Evolutionary conservation across 2,329 filamentous ascomycete genomes (phyloP), one percentile per base, ranked within the genome.

Genomic region (Leptographium galeiforme): DNA sequence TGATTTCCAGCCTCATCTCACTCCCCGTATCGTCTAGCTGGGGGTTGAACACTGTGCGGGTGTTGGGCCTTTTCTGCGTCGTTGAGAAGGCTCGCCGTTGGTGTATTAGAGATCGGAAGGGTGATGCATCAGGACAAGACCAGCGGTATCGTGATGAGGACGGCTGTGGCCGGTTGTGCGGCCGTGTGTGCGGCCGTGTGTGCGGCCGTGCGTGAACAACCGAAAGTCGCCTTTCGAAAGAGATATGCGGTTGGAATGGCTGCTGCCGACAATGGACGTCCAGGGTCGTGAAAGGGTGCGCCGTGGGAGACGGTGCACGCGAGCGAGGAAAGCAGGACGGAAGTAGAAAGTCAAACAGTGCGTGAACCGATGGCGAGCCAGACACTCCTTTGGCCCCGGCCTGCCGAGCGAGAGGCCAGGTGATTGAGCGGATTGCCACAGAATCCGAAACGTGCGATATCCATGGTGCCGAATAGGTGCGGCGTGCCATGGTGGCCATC

Each of bases 1-100:
- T 94, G 57, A 97, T 95, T 52, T 85, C 84, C 30, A 98, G 76
- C 61, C 73, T 72, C 82, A 95, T 89, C 19, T 84, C 79, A n/a
- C 88, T 84, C 32, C 91, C 91, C 53, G 90, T 81, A 36, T 94
- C 87, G 65, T 93, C 87, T 53, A 76, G 77, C 60, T 84, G 81
- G 0, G 89, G 87, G 64, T 97, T 95, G 58, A 74, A 67, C 6
- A 81, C 68, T 44, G 74, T 74, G 34, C 68, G 66, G 0, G 80
- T 83, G 55, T 68, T 69, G 33, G 61, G 59, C 50, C 63, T 63
- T 8, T 61, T 25, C 0, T 63, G 39, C 2, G 73, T 69, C 19
- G 66, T 64, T 32, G 68, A 66, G 54, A 78, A 77, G 1, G 5
- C 16, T 10, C 48, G 25, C 14, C 18, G 25, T 30, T 45, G 49